Evolutionary conservation across 495 filamentous ascomycete genomes (phyloP).

Genomic region (Neurospora sp.): DNA sequence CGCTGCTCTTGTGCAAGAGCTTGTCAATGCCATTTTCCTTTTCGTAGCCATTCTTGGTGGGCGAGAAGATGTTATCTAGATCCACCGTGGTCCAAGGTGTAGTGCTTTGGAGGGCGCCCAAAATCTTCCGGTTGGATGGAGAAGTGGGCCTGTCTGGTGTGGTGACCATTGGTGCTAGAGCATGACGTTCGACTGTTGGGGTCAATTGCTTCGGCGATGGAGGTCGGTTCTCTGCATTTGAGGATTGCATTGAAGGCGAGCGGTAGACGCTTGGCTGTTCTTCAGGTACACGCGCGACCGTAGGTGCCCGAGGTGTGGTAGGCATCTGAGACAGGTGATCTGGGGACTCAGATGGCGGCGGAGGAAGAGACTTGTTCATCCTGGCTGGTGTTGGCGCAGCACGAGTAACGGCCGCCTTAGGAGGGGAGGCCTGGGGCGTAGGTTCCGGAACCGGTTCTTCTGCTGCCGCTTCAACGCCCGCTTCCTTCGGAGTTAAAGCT

Average conservation of each 20-base stretch:
- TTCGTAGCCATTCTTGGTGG: slow-evolving; percentile 40
- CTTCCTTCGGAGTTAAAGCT: background rate
- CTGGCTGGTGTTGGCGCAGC: slow-evolving; percentile 6
- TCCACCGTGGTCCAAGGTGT: slow-evolving; percentile 67
- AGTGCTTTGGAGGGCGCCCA: slow-evolving; percentile 47
- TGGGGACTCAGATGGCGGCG: slow-evolving; percentile 17
- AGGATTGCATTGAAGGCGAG: slow-evolving; percentile 61
- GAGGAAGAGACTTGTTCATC: slow-evolving; percentile 21
- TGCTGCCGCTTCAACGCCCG: background rate
- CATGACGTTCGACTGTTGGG: slow-evolving; percentile 20
- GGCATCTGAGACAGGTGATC: slow-evolving; percentile 15
- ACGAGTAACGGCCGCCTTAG: slow-evolving; percentile 6
- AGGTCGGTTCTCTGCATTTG: slow-evolving; percentile 72
- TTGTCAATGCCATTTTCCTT: slow-evolving; percentile 37
- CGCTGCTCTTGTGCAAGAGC: slow-evolving; percentile 36
- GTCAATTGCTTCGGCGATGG: slow-evolving; percentile 49
- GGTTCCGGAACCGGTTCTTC: slow-evolving; percentile 4
- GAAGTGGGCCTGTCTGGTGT: slow-evolving; percentile 46
- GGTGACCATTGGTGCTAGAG: slow-evolving; percentile 41
- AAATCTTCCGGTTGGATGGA: slow-evolving; percentile 54
- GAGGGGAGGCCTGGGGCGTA: background rate
- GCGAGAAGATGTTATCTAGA: slow-evolving; percentile 51
- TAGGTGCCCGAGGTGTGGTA: slow-evolving; percentile 23
- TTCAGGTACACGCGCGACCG: slow-evolving; percentile 21
- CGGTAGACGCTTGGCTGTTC: slow-evolving; percentile 36